Evolutionary conservation across 2,329 filamentous ascomycete species (phyloP), one percentile per base, ranked within the genome.

Genomic region (Diatrype stigma): DNA sequence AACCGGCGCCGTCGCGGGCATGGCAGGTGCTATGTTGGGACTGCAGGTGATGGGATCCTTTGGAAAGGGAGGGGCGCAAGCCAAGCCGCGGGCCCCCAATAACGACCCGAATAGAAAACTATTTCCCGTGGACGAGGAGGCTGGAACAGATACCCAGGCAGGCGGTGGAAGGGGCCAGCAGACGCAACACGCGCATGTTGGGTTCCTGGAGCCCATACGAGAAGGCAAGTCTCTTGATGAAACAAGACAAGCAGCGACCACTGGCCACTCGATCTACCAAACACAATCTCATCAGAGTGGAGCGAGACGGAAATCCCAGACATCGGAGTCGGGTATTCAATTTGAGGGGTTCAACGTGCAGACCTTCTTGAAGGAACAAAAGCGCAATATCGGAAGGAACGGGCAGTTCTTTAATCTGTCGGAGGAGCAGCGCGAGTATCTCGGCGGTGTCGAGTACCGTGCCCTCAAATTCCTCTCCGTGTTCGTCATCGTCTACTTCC

Each of bases 401-500:
- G 74, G 71, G 2, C 72, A 75, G 44, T 78, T 80, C 55, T 71
- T 74, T 56, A 70, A 73, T 32, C 60, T 81, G n/a, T 70, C 70
- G 1, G 70, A 71, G 26, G 70, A 70, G 19, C 72, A 81, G 56
- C 69, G 77, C 42, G 72, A 77, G 45, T 64, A 72, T 47, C 67
- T 81, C 2, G 78, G 78, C 19, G 78, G 78, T 4, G 73, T 73
- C 42, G 78, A 81, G 59, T 81, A 81, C 57, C 69, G 74, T 19
- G 74, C 78, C 40, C 68, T 81, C 19, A 70, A 70, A 17, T 64
- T 80, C 19, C 67, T 82, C 2, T 70, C 73, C 6, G 73, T 72
- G 61, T 60, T 81, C 28, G 77, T 82, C 6, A 74, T 77, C 11
- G 52, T 67, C 11, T 82, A 80, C 64, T 79, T 74, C 53, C 55